Evolutionary conservation across 192 early-diverging fungal species (phyloP), one percentile per base, ranked within the genome.

Genomic region (Globomyces pollinis-pini): DNA sequence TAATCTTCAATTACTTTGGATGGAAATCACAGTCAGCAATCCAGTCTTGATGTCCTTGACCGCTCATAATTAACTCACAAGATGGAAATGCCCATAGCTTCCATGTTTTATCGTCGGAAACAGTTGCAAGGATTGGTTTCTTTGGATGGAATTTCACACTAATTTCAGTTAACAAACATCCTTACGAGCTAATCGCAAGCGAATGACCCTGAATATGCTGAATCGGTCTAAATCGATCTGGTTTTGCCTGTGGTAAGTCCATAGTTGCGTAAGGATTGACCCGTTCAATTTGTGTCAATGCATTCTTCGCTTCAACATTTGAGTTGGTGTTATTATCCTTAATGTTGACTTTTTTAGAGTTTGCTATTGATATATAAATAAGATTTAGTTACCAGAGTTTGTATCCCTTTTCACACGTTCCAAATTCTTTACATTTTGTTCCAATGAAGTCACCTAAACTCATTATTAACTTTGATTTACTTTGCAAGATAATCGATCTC

Each of bases 11-110:
- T 24, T 72, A 78, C 77, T 60, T 64, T 38, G 79, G 79, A 67
- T 81, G 76, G 53, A 81, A 81, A 38, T 81, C 79, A 44, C 76
- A 78, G 39, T 81, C 76, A 0, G 76, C 65, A 29, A 81, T 69
- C 79, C 79, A 81, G 62, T 76, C 74, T 24, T 66, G 67, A 47
- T 81, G 79, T 8, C 76, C 79, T 32, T 67, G 63, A 1, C 79
- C 79, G 41, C 66, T 72, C 74, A 81, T 76, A 16, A 81, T 74
- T 2, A 81, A 57, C 32, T 81, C 79, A 6, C 79, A 76, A 35
- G 64, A 64, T 13, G 79, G 79, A 52, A 81, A 79, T 2, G 73
- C 65, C 73, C 73, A 81, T 71, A 81, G 61, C 50, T 81, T 81
- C 79, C 79, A 81, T 1, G 72, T 60, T 44, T 68, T 68, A 63